Conservation (phyloP, 2,329 filamentous ascomycete genomes). For the Colletotrichum karsti region DNA sequence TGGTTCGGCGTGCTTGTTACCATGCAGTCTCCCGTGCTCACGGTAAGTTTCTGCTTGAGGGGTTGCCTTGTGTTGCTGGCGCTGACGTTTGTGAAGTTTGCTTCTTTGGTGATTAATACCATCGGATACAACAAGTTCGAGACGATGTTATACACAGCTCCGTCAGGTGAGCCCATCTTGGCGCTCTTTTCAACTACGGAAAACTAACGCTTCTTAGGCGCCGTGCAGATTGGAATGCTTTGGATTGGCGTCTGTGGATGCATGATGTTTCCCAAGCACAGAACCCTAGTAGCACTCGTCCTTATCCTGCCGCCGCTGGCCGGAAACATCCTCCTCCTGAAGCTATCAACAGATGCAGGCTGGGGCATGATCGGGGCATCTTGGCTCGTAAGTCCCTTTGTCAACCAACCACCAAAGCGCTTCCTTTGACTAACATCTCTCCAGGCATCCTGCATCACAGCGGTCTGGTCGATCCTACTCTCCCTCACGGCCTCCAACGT, state of each 20-base stretch:
- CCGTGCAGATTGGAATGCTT: constrained; percentile 52
- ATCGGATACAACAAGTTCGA: constrained; percentile 52
- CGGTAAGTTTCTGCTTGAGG: constrained; percentile 32
- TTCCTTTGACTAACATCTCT: too few relatives aligned
- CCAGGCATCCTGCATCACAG: constrained; percentile 51
- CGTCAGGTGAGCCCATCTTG: constrained; percentile 37
- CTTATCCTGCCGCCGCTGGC: constrained; percentile 51
- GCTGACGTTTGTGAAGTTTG: constrained; percentile 42
- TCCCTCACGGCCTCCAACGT: constrained; percentile 56
- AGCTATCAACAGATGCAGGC: constrained; percentile 45
- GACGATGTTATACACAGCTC: constrained; percentile 56
- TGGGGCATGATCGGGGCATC: constrained; percentile 58
- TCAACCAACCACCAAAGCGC: not conserved
- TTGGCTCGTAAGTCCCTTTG: constrained; percentile 46
- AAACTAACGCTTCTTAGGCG: constrained; percentile 37
- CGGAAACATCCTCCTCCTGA: constrained; percentile 52
- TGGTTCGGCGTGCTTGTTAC: constrained; percentile 55
- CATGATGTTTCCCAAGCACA: constrained; percentile 46
- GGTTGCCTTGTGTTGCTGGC: accelerated
- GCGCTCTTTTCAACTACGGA: not conserved
- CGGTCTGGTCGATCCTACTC: constrained; percentile 50
- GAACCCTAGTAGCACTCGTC: constrained; percentile 47
- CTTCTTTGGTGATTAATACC: constrained; percentile 56
- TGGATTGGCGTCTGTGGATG: constrained; percentile 53
- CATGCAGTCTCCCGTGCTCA: constrained; percentile 54